Evolutionary conservation across 805 yeast species (phyloP).

Genomic region (Cyberlindnera xishuangbannaensis): DNA sequence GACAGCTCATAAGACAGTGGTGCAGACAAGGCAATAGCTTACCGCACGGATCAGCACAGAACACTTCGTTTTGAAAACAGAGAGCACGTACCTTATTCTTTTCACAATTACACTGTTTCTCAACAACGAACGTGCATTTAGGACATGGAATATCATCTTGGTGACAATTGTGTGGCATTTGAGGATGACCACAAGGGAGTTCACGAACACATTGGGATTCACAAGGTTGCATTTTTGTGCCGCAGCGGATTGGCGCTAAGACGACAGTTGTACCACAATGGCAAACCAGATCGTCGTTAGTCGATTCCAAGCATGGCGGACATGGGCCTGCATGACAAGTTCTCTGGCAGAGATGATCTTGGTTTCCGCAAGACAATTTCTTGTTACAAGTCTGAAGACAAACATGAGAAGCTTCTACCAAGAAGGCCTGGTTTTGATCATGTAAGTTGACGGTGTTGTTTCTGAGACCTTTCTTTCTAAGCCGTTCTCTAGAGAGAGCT

Average conservation of each 20-base stretch:
- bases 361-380: conserved; percentile 52
- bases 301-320: conserved; percentile 72
- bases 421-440: conserved; percentile 43
- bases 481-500: conserved; percentile 46
- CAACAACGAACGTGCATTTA: conserved; percentile 60
- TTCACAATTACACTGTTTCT: conserved; percentile 60
- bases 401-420: conserved; percentile 67
- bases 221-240: conserved; percentile 62
- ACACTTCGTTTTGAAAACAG: conserved; percentile 61
- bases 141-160: conserved; percentile 62
- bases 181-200: conserved; percentile 63
- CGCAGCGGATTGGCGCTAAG: conserved; percentile 82
- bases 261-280: conserved; percentile 76
- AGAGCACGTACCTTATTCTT: conserved; percentile 49
- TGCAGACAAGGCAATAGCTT: conserved; percentile 43
- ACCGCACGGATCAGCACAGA: conserved; percentile 66
- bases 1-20: conserved; percentile 50
- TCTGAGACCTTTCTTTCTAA: conserved; percentile 42
- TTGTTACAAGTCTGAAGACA: conserved; percentile 65
- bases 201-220: conserved; percentile 54
- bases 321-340: conserved; percentile 80
- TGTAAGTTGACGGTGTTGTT: conserved; percentile 32
- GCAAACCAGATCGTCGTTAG: conserved; percentile 74
- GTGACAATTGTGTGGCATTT: conserved; percentile 73
- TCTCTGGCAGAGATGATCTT: conserved; percentile 55